Percentiles rank a stretch among this genome's conserved stretches.
Conservation (phyloP, 352 stramenopile species). For the Halophytophthora polymorphica region DNA sequence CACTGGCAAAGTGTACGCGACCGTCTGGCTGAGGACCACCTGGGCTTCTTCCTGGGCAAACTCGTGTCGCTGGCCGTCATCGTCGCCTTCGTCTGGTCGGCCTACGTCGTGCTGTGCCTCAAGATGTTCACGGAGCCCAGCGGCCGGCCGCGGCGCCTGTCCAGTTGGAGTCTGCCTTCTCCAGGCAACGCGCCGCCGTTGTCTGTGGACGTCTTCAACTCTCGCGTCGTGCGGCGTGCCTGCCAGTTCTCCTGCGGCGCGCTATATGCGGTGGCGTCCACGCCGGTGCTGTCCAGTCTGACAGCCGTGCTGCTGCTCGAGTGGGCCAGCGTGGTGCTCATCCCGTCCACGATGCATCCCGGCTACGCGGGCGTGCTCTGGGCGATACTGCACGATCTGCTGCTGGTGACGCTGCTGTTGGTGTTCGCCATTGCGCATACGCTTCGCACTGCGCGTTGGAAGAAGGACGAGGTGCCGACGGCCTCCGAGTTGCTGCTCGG, state of each 20-base stretch:
- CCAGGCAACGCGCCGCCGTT: conserved; percentile 50
- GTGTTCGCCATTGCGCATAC: conserved; percentile 67
- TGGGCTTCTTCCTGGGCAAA: conserved; percentile 56
- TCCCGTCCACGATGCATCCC: conserved; percentile 67
- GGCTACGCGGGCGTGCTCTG: conserved; percentile 65
- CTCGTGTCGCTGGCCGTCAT: conserved; percentile 57
- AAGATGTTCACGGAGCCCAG: conserved; percentile 66
- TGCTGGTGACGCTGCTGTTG: conserved; percentile 59
- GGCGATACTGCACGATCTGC: conserved; percentile 55
- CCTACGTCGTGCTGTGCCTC: conserved; percentile 64
- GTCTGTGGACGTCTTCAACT: conserved; percentile 72
- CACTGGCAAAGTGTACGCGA: conserved; percentile 71
- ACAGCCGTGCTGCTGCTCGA: conserved; percentile 47
- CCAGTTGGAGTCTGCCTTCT: conserved; percentile 53
- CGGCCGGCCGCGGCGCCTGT: conserved; percentile 53
- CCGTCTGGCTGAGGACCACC: conserved; percentile 57
- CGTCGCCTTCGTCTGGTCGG: conserved; percentile 61
- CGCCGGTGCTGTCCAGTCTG: conserved; percentile 61
- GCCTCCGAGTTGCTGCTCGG: conserved; percentile 49
- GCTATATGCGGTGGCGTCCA: conserved; percentile 66
- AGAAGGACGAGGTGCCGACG: conserved; percentile 61
- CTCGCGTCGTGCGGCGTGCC: conserved; percentile 57
- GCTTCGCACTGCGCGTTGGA: conserved; percentile 64
- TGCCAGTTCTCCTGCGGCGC: conserved; percentile 76
- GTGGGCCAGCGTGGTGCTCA: conserved; percentile 44